Evolutionary conservation across 2,329 filamentous ascomycete genomes (phyloP).

Genomic region (Exophiala alcalophila): DNA sequence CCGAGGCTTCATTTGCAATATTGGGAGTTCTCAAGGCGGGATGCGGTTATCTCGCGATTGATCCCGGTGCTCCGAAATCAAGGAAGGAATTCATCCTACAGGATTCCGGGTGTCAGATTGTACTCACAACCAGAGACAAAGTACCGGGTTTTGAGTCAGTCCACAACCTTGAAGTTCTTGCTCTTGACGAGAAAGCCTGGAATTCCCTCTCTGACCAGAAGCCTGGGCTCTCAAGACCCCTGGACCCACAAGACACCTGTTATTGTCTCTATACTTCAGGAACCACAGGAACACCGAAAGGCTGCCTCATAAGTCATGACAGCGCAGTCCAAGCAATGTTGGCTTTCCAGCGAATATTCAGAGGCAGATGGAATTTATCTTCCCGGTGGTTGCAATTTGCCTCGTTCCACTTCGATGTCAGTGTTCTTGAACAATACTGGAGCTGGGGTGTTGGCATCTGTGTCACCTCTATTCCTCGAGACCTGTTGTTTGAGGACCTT

Average conservation of each 20-base stretch:
- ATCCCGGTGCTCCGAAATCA: conserved; percentile 67
- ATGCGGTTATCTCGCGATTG: conserved; percentile 76
- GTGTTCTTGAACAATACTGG: conserved; percentile 91
- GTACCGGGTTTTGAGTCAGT: conserved; percentile 39
- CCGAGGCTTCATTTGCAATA: conserved; percentile 78
- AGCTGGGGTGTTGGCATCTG: conserved; percentile 89
- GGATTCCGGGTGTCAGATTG: conserved; percentile 65
- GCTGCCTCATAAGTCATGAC: conserved; percentile 82
- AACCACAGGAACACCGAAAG: conserved; percentile 82
- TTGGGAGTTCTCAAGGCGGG: conserved; percentile 79
- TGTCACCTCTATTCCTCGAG: conserved; percentile 75
- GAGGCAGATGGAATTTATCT: conserved; percentile 65
- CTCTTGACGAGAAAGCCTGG: conserved; percentile 44
- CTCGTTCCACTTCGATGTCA: conserved; percentile 91
- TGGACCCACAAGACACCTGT: conserved; percentile 58
- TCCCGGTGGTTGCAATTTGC: conserved; percentile 92
- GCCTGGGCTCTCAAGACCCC: conserved; percentile 35
- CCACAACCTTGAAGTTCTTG: conserved; percentile 42
- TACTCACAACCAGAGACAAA: conserved; percentile 58
- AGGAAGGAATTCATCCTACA: conserved; percentile 74
- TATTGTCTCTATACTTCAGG: conserved; percentile 88
- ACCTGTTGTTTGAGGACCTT: conserved; percentile 82
- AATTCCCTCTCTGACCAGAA: conserved; percentile 39
- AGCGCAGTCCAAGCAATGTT: conserved; percentile 89
- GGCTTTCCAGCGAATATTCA: conserved; percentile 76